Conservation (phyloP, 2,329 filamentous ascomycete species). For the Taxawa tesnikishii region DNA sequence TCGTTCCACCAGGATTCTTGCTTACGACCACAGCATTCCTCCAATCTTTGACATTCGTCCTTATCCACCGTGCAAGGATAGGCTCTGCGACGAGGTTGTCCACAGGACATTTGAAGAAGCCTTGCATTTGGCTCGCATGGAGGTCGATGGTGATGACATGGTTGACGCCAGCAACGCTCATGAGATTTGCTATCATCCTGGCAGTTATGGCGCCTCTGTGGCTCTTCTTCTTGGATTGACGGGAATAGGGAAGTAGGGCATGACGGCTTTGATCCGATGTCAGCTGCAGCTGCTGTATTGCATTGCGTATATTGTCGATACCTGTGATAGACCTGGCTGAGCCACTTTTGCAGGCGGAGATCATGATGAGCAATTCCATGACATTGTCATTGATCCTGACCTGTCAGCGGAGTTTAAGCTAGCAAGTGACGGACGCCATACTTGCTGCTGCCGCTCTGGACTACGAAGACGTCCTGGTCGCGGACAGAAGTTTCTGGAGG, state of each 20-base stretch:
- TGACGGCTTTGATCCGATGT: constrained; percentile 48
- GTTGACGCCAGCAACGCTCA: constrained; percentile 84
- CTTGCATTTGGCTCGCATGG: constrained; percentile 86
- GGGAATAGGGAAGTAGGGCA: constrained; percentile 97
- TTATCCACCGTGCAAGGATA: constrained; percentile 90
- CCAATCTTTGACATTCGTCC: constrained; percentile 78
- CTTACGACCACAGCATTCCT: constrained; percentile 88
- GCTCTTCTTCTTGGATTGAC: constrained; percentile 98
- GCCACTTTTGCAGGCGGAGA: constrained; percentile 94
- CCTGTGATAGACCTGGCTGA: constrained; percentile 95
- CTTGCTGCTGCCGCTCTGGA: constrained; percentile 88
- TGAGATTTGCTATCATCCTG: constrained; percentile 89
- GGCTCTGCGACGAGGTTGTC: constrained; percentile 95
- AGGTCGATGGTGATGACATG: constrained; percentile 95
- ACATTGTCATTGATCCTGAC: constrained; percentile 86
- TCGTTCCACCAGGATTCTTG: constrained; percentile 95
- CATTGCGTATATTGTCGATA: no score
- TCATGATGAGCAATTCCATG: constrained; percentile 99
- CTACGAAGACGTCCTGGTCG: constrained; percentile 97
- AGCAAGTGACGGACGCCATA: constrained; percentile 17
- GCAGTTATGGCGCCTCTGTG: constrained; percentile 94
- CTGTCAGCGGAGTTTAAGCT: constrained; percentile 14
- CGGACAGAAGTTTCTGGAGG: constrained; percentile 54
- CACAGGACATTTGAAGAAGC: constrained; percentile 80
- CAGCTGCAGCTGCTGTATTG: not conserved